phyloP scores from a whole-genome alignment of 2,329 filamentous ascomycete species.

The Ophiostoma fasciatum region DNA sequence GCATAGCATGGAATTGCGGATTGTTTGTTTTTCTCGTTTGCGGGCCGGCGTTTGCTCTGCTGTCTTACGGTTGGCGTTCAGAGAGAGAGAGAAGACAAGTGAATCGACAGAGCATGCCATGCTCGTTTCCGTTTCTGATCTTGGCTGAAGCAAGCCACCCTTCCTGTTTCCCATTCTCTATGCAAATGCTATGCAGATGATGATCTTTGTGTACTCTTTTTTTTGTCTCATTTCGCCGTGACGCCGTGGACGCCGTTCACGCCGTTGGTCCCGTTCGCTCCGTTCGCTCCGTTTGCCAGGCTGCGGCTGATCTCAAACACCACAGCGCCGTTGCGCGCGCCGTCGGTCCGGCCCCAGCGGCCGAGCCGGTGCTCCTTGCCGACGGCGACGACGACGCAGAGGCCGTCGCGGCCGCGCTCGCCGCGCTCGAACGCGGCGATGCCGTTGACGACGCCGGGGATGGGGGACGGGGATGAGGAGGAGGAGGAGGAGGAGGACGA shows the following conservation, averaged over 20 bases:
- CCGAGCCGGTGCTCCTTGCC: constrained; percentile 79
- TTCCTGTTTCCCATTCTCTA: too few species aligned
- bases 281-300: neutral
- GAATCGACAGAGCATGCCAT: too few species aligned
- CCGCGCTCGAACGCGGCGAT: constrained; percentile 78
- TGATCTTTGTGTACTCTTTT: too few species aligned
- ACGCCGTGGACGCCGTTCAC: neutral
- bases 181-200: too few species aligned
- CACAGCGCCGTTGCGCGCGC: constrained; percentile 68
- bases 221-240: too few species aligned
- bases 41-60: too few species aligned
- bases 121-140: too few species aligned
- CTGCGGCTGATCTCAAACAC: constrained; percentile 57
- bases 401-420: constrained; percentile 56
- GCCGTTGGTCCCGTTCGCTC: constrained; percentile 1
- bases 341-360: constrained; percentile 53
- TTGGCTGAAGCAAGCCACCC: too few species aligned
- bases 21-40: too few species aligned
- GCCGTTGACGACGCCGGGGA: constrained; percentile 66
- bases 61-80: too few species aligned
- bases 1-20: too few species aligned
- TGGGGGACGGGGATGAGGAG: neutral
- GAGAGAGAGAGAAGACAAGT: too few species aligned
- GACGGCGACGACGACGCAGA: constrained; percentile 75
- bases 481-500: neutral